A percentile compares a stretch with the other conserved stretches of the same genome.
Conservation (phyloP, 495 filamentous ascomycete genomes). For the Trichoderma orchidacearum region DNA sequence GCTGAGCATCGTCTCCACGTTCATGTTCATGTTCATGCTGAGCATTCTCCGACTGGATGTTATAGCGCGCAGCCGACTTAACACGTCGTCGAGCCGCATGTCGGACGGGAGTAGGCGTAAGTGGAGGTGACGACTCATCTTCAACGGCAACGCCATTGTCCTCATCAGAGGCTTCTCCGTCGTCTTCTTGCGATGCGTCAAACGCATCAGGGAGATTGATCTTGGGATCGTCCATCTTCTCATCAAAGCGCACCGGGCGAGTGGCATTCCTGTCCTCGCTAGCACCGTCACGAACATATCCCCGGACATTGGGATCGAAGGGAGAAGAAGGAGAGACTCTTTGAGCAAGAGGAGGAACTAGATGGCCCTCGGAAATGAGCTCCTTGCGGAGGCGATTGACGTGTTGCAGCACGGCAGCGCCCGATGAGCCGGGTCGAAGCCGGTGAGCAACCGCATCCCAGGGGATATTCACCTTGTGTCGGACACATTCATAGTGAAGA, state of each 20-base stretch:
- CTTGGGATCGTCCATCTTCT: conserved; percentile 13
- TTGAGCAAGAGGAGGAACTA: conserved; percentile 15
- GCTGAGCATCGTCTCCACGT: neutral
- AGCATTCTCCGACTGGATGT: neutral
- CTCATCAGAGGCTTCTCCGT: neutral
- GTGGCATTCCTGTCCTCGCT: conserved; percentile 2
- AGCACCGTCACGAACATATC: conserved; percentile 13
- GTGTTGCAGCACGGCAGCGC: conserved; percentile 13
- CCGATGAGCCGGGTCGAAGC: conserved; percentile 17
- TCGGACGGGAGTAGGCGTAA: neutral
- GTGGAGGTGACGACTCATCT: neutral
- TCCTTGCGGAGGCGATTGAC: conserved; percentile 13
- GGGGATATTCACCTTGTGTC: conserved; percentile 9
- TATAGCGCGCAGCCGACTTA: neutral
- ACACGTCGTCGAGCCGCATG: neutral
- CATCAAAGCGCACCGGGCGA: conserved; percentile 13
- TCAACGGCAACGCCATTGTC: neutral
- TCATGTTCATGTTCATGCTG: neutral
- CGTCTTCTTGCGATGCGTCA: neutral
- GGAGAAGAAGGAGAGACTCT: neutral
- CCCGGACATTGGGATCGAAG: conserved; percentile 14
- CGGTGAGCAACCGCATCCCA: conserved; percentile 20
- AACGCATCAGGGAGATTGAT: conserved; percentile 11
- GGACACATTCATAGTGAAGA: conserved; percentile 16
- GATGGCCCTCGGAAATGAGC: conserved; percentile 17